Evolutionary conservation across 192 early-diverging fungal species (phyloP).

Genomic region (Rhizophagus sp.): DNA sequence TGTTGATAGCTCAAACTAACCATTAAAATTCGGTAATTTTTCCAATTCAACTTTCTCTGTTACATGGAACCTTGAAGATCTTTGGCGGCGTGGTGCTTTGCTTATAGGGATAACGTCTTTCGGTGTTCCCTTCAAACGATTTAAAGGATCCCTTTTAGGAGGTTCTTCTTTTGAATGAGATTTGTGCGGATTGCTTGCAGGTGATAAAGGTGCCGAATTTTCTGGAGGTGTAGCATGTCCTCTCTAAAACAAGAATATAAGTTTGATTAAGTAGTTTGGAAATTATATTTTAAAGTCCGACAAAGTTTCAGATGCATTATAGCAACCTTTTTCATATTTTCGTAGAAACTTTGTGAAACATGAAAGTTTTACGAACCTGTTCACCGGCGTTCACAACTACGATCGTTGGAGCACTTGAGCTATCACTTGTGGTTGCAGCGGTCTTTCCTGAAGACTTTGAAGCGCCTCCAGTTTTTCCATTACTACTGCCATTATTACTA

Average conservation of each 20-base stretch:
- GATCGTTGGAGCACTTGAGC: constrained; percentile 10
- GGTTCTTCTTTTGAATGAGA: constrained; percentile 38
- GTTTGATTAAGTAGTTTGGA: neutral
- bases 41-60: constrained; percentile 81
- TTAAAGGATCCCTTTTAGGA: constrained; percentile 48
- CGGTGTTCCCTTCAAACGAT: constrained; percentile 52
- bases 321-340: constrained; percentile 5
- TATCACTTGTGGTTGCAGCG: neutral
- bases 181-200: constrained; percentile 24
- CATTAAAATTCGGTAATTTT: constrained; percentile 71
- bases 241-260: neutral
- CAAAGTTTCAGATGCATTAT: neutral
- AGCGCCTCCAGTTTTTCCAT: constrained; percentile 23
- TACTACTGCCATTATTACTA: constrained; percentile 13
- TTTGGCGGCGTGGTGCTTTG: constrained; percentile 79
- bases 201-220: constrained; percentile 17
- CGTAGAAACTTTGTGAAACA: neutral
- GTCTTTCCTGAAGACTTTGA: constrained; percentile 28
- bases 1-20: constrained; percentile 42
- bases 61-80: constrained; percentile 86
- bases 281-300: neutral
- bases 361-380: constrained; percentile 20
- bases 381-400: constrained; percentile 26
- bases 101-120: constrained; percentile 76
- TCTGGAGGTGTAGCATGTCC: neutral